Evolutionary conservation across 495 filamentous ascomycete species (phyloP).

Genomic region (Trichoderma asperelloides): DNA sequence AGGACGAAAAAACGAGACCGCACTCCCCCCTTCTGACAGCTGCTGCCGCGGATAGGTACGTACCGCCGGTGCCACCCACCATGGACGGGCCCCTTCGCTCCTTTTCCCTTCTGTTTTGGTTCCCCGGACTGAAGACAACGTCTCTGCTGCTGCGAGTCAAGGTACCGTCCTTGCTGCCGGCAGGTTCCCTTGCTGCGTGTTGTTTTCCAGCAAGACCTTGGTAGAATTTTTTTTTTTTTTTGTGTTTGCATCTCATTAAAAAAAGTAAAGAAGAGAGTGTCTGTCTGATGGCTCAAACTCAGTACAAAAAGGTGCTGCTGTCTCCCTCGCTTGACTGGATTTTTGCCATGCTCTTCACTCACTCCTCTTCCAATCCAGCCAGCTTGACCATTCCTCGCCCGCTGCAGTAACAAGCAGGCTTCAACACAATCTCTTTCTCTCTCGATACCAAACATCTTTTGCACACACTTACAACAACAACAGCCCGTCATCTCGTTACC

Average conservation of each 20-base stretch:
- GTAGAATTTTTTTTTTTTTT: not conserved
- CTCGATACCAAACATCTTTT: no score
- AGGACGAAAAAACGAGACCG: no score
- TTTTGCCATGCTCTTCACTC: not conserved
- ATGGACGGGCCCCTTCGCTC: not conserved
- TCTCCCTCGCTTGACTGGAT: not conserved
- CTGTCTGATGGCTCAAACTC: not conserved
- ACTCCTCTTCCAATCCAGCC: not conserved
- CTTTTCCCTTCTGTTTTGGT: not conserved
- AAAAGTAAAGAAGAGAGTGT: not conserved
- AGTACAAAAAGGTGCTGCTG: not conserved
- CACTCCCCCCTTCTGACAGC: not conserved
- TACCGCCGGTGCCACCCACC: not conserved
- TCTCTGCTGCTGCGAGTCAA: not conserved
- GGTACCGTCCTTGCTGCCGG: no score
- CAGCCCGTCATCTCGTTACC: not conserved
- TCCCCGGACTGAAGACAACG: not conserved
- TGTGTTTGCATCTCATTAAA: not conserved
- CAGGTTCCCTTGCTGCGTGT: not conserved
- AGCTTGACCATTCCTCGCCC: not conserved
- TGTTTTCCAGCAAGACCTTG: not conserved
- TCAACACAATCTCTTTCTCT: not conserved
- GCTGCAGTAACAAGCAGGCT: not conserved
- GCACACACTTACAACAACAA: no score
- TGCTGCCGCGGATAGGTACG: not conserved